A percentile compares a stretch with the other conserved stretches of the same genome.
phyloP scores from a whole-genome alignment of 164 flowering plant species.

The Magnolia changhungtana region DNA sequence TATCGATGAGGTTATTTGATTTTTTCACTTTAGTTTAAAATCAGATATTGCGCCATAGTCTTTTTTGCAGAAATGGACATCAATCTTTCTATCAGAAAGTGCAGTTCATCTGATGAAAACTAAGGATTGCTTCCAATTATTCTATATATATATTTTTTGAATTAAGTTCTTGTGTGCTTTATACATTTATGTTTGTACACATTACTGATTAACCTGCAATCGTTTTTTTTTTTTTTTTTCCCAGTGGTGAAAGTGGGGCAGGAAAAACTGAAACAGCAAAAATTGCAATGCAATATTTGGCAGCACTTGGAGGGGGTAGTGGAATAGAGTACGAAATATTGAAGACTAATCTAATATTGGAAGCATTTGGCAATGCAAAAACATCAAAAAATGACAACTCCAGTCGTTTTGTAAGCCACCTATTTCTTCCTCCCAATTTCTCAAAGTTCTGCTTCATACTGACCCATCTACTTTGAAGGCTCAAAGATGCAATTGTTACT shows the following conservation, averaged over 20 bases:
- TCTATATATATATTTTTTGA: not conserved
- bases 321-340: slow-evolving; percentile 91
- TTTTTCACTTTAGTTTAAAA: not conserved
- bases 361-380: slow-evolving; percentile 99
- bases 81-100: no score
- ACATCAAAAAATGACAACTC: slow-evolving; percentile 96
- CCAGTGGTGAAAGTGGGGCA: slow-evolving; percentile 99
- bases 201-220: not conserved
- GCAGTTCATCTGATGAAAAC: not conserved
- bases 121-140: not conserved
- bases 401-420: slow-evolving; percentile 91
- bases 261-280: slow-evolving; percentile 99
- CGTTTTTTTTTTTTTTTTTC: not conserved
- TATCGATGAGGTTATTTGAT: not conserved
- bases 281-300: slow-evolving; percentile 98
- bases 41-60: no score
- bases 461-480: not conserved
- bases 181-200: not conserved
- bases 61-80: not conserved
- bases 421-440: slow-evolving; percentile 2
- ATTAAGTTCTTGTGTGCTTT: not conserved
- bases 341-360: slow-evolving; percentile 96
- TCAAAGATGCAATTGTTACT: not conserved
- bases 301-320: slow-evolving; percentile 98
- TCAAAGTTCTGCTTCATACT: not conserved